Conservation (phyloP, 2,329 filamentous ascomycete genomes). For the Pseudocercospora ulei region DNA sequence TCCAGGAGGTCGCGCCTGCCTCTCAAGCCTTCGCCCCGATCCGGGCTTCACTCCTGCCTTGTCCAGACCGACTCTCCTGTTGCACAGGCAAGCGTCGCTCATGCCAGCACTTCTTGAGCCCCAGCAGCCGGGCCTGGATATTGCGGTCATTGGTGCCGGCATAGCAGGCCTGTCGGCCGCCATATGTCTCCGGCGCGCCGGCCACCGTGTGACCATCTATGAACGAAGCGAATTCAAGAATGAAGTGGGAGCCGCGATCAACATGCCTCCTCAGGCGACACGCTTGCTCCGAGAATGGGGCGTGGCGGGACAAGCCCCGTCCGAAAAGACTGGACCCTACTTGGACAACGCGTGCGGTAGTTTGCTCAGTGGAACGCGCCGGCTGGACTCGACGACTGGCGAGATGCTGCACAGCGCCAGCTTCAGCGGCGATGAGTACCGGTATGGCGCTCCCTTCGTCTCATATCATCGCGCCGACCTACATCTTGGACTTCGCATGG, state of each 20-base stretch:
- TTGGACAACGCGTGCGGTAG: conserved; percentile 4
- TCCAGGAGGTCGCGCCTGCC: conserved; percentile 3
- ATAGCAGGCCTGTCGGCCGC: conserved; percentile 29
- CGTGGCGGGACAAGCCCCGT: conserved; percentile 3
- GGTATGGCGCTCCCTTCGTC: conserved; percentile 10
- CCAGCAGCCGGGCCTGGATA: conserved; percentile 5
- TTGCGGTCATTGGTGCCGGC: conserved; percentile 26
- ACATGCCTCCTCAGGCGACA: conserved; percentile 17
- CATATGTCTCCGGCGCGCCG: conserved; percentile 25
- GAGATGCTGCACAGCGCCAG: conserved; percentile 4
- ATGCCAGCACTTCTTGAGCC: conserved; percentile 3
- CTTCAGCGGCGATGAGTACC: conserved; percentile 7
- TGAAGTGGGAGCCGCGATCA: conserved; percentile 29
- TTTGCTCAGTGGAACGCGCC: conserved; percentile 8
- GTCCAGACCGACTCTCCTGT: background rate
- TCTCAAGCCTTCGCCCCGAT: conserved; percentile 1
- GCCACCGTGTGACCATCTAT: conserved; percentile 28
- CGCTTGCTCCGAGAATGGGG: conserved; percentile 9
- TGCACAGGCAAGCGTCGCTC: too few species aligned
- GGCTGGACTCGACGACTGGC: conserved; percentile 7
- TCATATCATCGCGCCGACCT: conserved; percentile 14
- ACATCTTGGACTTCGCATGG: conserved; percentile 7
- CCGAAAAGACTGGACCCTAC: conserved; percentile 8
- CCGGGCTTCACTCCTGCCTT: background rate
- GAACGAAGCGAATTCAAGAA: conserved; percentile 27